Evolutionary conservation across 495 filamentous ascomycete genomes (phyloP).

Genomic region (Neurospora sp.): DNA sequence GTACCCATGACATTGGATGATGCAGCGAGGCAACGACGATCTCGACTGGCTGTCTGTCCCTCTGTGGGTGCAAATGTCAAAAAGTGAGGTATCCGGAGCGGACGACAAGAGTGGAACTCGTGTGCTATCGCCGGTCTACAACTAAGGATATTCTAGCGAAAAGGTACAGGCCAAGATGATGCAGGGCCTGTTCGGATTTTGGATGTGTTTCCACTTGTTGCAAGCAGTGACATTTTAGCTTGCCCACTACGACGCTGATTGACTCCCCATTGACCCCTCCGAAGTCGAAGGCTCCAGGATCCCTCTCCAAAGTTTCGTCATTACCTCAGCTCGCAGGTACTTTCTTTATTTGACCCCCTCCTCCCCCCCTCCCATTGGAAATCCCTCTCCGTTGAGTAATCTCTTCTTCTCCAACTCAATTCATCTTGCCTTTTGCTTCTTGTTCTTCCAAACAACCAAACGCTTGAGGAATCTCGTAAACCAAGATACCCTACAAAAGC

Average conservation of each 20-base stretch:
- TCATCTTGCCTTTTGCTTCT: slow-evolving; percentile 1
- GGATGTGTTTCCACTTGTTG: slow-evolving; percentile 10
- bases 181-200: slow-evolving; percentile 19
- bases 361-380: slow-evolving; percentile 11
- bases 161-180: slow-evolving; percentile 18
- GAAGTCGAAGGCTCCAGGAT: slow-evolving; percentile 12
- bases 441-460: slow-evolving; percentile 2
- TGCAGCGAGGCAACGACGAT: not conserved
- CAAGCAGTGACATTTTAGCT: slow-evolving; percentile 3
- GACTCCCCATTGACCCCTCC: slow-evolving; percentile 16
- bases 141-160: not conserved
- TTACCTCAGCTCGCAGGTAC: slow-evolving; percentile 8
- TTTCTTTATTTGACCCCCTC: slow-evolving; percentile 7
- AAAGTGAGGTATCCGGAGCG: not conserved
- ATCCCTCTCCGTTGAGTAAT: slow-evolving; percentile 13
- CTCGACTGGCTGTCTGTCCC: not conserved
- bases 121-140: not conserved
- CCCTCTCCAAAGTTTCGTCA: slow-evolving; percentile 26
- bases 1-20: not conserved
- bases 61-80: not conserved
- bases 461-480: slow-evolving; percentile 4
- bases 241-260: slow-evolving; percentile 1
- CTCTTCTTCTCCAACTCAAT: slow-evolving; percentile 6
- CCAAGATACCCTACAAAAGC: slow-evolving; percentile 2
- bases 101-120: not conserved